Evolutionary conservation across 805 yeast genomes (phyloP).

Genomic region (Candida tibetensis): DNA sequence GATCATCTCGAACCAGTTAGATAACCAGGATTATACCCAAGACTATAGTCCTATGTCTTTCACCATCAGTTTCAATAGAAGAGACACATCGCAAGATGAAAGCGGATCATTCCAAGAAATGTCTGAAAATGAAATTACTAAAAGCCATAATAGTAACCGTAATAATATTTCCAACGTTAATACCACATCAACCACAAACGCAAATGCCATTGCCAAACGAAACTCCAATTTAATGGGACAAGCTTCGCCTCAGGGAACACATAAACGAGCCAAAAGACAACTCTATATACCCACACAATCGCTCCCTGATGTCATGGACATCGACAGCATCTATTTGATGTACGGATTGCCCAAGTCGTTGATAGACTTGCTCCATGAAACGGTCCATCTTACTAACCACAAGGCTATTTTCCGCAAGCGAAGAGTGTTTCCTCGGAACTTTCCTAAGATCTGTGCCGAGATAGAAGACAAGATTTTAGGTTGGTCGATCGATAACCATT

Average conservation of each 20-base stretch:
- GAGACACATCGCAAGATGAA: slow-evolving; percentile 3
- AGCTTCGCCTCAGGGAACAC: slow-evolving; percentile 2
- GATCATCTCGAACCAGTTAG: slow-evolving; percentile 6
- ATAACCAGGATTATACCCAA: slow-evolving; percentile 3
- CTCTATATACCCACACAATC: slow-evolving; percentile 8
- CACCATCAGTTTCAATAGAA: slow-evolving; percentile 26
- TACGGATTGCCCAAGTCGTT: slow-evolving; percentile 49
- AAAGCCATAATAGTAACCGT: not conserved
- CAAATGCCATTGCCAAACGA: not conserved
- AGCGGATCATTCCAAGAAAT: too few species aligned
- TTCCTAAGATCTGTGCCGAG: slow-evolving; percentile 55
- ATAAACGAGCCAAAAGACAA: slow-evolving; percentile 3
- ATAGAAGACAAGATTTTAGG: slow-evolving; percentile 46
- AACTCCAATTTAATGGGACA: not conserved
- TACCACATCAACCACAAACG: not conserved
- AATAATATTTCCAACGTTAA: not conserved
- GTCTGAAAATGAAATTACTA: slow-evolving; percentile 3
- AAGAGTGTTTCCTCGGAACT: slow-evolving; percentile 49
- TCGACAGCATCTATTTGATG: slow-evolving; percentile 35
- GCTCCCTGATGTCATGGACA: slow-evolving; percentile 14
- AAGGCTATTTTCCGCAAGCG: slow-evolving; percentile 42
- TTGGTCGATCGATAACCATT: slow-evolving; percentile 42
- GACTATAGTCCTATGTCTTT: slow-evolving; percentile 23
- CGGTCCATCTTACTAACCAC: slow-evolving; percentile 49
- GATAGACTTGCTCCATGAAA: slow-evolving; percentile 44